phyloP scores from a whole-genome alignment of 2,329 filamentous ascomycete species.

The Colletotrichum spinosum region DNA sequence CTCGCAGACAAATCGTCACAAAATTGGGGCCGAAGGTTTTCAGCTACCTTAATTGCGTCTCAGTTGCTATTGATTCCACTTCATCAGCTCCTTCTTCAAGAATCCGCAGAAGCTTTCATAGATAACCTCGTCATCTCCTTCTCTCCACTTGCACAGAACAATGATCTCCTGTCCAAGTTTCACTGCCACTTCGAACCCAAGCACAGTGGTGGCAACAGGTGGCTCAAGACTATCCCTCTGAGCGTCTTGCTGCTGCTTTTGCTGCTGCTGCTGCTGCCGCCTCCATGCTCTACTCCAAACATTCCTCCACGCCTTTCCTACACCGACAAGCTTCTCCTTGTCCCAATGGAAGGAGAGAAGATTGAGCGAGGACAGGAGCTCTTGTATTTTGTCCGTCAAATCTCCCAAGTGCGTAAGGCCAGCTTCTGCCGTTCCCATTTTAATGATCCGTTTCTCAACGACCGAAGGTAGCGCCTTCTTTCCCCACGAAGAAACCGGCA shows the following conservation, averaged over 20 bases:
- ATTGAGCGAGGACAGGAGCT: slow-evolving; percentile 66
- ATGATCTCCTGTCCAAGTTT: slow-evolving; percentile 54
- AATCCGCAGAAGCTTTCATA: slow-evolving; percentile 93
- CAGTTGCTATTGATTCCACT: not conserved
- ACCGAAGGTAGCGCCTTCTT: slow-evolving; percentile 58
- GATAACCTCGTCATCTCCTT: slow-evolving; percentile 77
- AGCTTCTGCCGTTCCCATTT: slow-evolving; percentile 53
- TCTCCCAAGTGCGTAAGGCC: not conserved
- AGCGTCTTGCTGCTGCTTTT: slow-evolving; percentile 41
- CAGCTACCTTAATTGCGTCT: too few relatives aligned
- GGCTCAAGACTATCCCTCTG: slow-evolving; percentile 50
- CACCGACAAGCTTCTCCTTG: slow-evolving; percentile 60
- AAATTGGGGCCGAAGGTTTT: too few relatives aligned
- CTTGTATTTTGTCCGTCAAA: slow-evolving; percentile 51
- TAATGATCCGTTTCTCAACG: slow-evolving; percentile 56
- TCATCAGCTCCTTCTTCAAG: slow-evolving; percentile 60
- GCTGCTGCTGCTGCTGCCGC: slow-evolving; percentile 58
- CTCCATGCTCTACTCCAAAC: slow-evolving; percentile 84
- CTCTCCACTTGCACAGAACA: slow-evolving; percentile 75
- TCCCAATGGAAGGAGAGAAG: slow-evolving; percentile 75
- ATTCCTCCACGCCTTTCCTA: slow-evolving; percentile 74
- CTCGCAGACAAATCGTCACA: too few relatives aligned
- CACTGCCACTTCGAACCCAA: slow-evolving; percentile 71
- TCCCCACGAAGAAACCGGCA: slow-evolving; percentile 49
- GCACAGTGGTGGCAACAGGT: too few relatives aligned